Percentiles rank a stretch among this genome's conserved stretches.
These are phyloP conservation scores for Malassezia globosa DNA, from an alignment of 1,284 basidiomycete species.

Conservation along the genomic window DNA sequence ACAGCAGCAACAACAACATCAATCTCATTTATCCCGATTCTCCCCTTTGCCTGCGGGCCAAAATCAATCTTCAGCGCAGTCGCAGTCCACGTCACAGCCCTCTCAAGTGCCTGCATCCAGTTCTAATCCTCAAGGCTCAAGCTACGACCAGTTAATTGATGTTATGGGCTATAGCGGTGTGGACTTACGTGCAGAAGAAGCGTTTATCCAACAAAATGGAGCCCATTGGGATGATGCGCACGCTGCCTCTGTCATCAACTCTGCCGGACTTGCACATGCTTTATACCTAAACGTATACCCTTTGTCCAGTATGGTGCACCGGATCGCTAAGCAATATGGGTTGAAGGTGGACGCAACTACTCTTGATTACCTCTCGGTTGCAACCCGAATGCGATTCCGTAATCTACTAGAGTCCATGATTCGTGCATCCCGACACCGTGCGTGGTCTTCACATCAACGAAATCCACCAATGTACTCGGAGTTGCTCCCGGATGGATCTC, in stretches of 20 bases:
- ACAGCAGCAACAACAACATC: too few relatives aligned
- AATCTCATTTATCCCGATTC: background rate
- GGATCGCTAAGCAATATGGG: constrained; percentile 25
- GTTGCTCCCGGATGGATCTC: constrained; percentile 16
- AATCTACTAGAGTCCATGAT: constrained; percentile 44
- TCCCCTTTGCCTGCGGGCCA: too few relatives aligned
- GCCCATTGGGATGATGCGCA: constrained; percentile 21
- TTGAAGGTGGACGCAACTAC: constrained; percentile 39
- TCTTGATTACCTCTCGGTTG: constrained; percentile 40
- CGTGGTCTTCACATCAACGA: constrained; percentile 40
- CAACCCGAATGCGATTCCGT: constrained; percentile 35
- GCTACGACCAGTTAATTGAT: constrained; percentile 32
- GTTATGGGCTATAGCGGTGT: constrained; percentile 39
- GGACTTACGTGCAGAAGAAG: constrained; percentile 38
- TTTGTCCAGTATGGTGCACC: constrained; percentile 35
- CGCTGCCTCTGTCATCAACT: constrained; percentile 12
- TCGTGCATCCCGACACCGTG: constrained; percentile 35
- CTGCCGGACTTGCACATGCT: constrained; percentile 23
- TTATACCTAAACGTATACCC: constrained; percentile 37
- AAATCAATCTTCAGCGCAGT: background rate
- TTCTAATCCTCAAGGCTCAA: background rate
- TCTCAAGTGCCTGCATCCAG: too few relatives aligned
- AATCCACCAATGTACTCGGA: constrained; percentile 25
- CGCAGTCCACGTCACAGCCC: too few relatives aligned
- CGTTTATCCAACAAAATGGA: constrained; percentile 31